phyloP scores from a whole-genome alignment of 495 filamentous ascomycete species.

The Astrothelium macrocarpum region DNA sequence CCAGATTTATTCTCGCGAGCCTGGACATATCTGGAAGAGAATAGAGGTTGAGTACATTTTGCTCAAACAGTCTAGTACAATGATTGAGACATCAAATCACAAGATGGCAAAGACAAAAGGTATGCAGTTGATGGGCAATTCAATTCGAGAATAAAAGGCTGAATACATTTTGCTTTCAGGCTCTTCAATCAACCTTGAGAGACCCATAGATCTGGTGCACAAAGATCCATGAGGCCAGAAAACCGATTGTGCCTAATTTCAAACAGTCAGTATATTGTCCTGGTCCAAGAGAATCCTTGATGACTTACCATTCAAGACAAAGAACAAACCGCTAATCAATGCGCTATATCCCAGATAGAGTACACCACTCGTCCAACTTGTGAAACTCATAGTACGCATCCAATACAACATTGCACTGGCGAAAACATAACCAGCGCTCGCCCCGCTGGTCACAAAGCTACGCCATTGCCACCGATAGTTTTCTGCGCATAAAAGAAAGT shows the following conservation, averaged over 20 bases:
- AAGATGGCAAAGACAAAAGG: too few relatives aligned
- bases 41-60: conserved; percentile 9
- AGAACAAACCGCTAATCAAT: conserved; percentile 81
- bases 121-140: background rate
- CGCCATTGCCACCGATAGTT: conserved; percentile 99
- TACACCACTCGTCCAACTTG: conserved; percentile 73
- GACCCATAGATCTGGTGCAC: conserved; percentile 86
- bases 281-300: background rate
- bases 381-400: conserved; percentile 72
- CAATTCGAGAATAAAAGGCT: too few relatives aligned
- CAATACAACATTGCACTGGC: conserved; percentile 80
- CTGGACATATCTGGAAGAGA: conserved; percentile 14
- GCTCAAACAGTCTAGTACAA: too few relatives aligned
- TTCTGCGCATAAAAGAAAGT: conserved; percentile 89
- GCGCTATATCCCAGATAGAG: conserved; percentile 90
- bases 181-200: conserved; percentile 72
- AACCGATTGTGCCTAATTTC: conserved; percentile 74
- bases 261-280: background rate
- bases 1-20: conserved; percentile 17
- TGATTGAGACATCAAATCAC: too few relatives aligned
- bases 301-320: conserved; percentile 79
- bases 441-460: conserved; percentile 77
- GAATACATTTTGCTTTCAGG: too few relatives aligned
- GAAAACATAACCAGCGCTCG: conserved; percentile 83
- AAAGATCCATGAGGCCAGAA: conserved; percentile 89